These are phyloP conservation scores for carrot (Daucus carota) DNA, from an alignment of 129 eudicot species.

Conservation along the genomic window DH1_v3.0 NC_030386.2:4123501-4124000, in stretches of 20 bases:
- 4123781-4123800: slow-evolving; percentile 5
- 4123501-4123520: background rate
- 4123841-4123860: background rate
- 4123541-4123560: slow-evolving; percentile 69
- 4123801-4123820: background rate
- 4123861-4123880: slow-evolving; percentile 39
- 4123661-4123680: slow-evolving; percentile 34
- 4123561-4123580: slow-evolving; percentile 93
- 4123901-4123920: slow-evolving; percentile 62
- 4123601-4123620: slow-evolving; percentile 53
- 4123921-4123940: slow-evolving; percentile 47
- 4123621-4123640: slow-evolving; percentile 45
- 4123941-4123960: slow-evolving; percentile 41
- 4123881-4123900: slow-evolving; percentile 44
- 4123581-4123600: slow-evolving; percentile 54
- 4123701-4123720: slow-evolving; percentile 40
- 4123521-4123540: background rate
- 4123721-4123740: slow-evolving; percentile 56
- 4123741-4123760: slow-evolving; percentile 51
- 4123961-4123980: slow-evolving; percentile 45
- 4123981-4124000: slow-evolving; percentile 38
- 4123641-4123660: slow-evolving; percentile 44
- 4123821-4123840: background rate
- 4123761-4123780: slow-evolving; percentile 57
- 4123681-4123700: slow-evolving; percentile 31